Conservation (phyloP, 371 early-diverging fungal genomes). For the Circinella umbellata region DNA sequence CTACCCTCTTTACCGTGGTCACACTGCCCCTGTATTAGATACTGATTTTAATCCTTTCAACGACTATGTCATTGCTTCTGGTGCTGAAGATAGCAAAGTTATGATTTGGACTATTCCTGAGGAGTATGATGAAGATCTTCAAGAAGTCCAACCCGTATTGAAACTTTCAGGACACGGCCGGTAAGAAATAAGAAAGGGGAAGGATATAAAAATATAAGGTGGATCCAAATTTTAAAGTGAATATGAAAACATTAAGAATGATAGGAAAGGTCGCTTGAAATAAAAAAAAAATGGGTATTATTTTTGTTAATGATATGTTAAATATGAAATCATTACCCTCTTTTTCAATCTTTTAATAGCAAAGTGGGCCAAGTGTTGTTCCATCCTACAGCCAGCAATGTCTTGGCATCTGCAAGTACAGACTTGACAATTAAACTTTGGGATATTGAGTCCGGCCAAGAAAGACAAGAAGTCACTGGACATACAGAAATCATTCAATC, state of each 20-base stretch:
- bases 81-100: conserved; percentile 93
- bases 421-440: conserved; percentile 95
- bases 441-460: conserved; percentile 94
- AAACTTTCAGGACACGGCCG: conserved; percentile 72
- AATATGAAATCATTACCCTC: background rate
- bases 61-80: conserved; percentile 89
- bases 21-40: conserved; percentile 94
- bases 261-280: too few relatives aligned
- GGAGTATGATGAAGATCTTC: conserved; percentile 66
- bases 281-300: too few relatives aligned
- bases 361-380: conserved; percentile 97
- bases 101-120: conserved; percentile 97
- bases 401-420: conserved; percentile 88
- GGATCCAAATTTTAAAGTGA: too few relatives aligned
- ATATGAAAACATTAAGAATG: too few relatives aligned
- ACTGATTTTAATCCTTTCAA: conserved; percentile 98
- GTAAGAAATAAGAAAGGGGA: conserved; percentile 29
- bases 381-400: conserved; percentile 95
- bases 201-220: too few relatives aligned
- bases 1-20: conserved; percentile 90
- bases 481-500: conserved; percentile 94
- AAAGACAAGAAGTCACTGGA: conserved; percentile 86
- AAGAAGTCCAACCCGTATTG: conserved; percentile 64
- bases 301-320: background rate
- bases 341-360: conserved; percentile 29